phyloP scores from a whole-genome alignment of 2,329 filamentous ascomycete species.

The Aspergillus texensis region DNA sequence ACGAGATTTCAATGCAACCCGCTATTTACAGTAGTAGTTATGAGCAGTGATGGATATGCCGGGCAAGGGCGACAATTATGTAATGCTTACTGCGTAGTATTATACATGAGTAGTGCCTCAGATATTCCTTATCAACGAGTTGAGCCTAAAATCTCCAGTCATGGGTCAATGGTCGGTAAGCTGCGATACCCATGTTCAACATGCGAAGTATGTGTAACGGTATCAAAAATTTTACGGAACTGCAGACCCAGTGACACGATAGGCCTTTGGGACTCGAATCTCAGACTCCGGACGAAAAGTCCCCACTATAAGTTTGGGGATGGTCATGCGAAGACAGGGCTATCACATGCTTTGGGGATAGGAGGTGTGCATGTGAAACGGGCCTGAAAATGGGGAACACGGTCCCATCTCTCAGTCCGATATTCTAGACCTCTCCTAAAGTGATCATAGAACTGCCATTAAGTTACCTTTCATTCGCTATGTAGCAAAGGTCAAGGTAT shows the following conservation, averaged over 20 bases:
- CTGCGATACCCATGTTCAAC: too few relatives aligned
- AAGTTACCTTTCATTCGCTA: not conserved
- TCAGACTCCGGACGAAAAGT: not conserved
- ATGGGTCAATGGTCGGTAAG: not conserved
- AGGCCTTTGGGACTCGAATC: not conserved
- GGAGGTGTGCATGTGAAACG: not conserved
- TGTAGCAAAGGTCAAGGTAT: slow-evolving; percentile 12
- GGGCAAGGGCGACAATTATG: not conserved
- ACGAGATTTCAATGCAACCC: not conserved
- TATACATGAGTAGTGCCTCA: not conserved
- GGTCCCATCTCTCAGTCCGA: not conserved
- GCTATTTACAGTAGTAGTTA: not conserved
- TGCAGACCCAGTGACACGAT: not conserved
- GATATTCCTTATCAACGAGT: not conserved
- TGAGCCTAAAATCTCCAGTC: not conserved
- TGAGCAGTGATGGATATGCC: not conserved
- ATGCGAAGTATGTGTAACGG: not conserved
- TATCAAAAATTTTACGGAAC: not conserved
- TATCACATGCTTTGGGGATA: not conserved
- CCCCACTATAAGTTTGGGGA: not conserved
- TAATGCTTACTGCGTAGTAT: not conserved
- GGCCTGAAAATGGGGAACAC: not conserved
- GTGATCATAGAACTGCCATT: not conserved
- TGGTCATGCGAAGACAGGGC: not conserved
- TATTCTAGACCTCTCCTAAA: not conserved